A percentile compares a stretch with the other conserved stretches of the same genome.
Conservation (phyloP, 164 flowering plant species). For the Pachysandra terminalis region DNA sequence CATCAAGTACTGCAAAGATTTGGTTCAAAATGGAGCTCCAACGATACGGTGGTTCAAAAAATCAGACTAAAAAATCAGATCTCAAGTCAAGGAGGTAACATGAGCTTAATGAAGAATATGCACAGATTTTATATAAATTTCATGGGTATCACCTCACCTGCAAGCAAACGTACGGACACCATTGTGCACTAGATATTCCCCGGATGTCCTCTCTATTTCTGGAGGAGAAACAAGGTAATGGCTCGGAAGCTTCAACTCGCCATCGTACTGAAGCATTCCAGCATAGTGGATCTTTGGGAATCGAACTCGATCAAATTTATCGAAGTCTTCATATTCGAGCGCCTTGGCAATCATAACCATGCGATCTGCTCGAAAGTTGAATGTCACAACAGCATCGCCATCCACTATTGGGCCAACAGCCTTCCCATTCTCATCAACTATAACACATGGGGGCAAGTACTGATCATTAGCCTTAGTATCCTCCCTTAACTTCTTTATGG, state of each 20-base stretch:
- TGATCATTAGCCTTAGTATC: slow-evolving; percentile 64
- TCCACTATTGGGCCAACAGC: slow-evolving; percentile 90
- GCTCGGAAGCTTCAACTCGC: slow-evolving; percentile 87
- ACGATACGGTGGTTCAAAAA: neutral
- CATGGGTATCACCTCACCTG: slow-evolving; percentile 47
- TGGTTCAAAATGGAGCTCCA: too few relatives aligned
- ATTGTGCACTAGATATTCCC: slow-evolving; percentile 86
- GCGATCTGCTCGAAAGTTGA: slow-evolving; percentile 95
- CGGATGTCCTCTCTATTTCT: slow-evolving; percentile 95
- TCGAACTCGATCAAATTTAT: slow-evolving; percentile 85
- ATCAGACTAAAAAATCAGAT: neutral
- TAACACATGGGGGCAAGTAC: slow-evolving; percentile 90
- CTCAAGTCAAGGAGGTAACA: neutral
- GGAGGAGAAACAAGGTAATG: slow-evolving; percentile 91
- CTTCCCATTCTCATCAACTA: slow-evolving; percentile 77
- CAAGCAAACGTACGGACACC: slow-evolving; percentile 95
- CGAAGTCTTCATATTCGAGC: slow-evolving; percentile 80
- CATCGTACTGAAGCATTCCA: slow-evolving; percentile 99
- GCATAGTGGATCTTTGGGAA: slow-evolving; percentile 90
- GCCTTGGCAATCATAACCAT: slow-evolving; percentile 98
- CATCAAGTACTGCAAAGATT: too few relatives aligned
- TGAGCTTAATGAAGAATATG: neutral
- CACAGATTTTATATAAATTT: too few relatives aligned
- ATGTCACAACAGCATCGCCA: slow-evolving; percentile 97
- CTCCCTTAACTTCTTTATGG: slow-evolving; percentile 71